Base-by-base conservation (phyloP, 495 filamentous ascomycete species). In the Penicillium silybi region DNA sequence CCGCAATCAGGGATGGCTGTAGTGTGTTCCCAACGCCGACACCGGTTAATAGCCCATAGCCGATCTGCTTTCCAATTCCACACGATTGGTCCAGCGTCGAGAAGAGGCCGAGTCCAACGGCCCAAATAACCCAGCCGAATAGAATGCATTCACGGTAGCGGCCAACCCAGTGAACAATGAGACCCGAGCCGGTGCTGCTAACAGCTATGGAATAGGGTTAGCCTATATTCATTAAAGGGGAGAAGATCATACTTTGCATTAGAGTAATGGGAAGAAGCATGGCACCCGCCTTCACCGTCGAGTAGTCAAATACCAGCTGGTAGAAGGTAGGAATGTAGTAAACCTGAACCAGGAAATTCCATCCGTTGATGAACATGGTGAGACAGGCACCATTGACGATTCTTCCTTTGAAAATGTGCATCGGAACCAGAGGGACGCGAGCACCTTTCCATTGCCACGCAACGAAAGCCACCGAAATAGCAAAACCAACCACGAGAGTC, bases 291-390 rank as follows among this genome's bases (percentile, higher is more conserved):
- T 70, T 74, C 1, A 78, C 73, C 0, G 77, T 69, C 1, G 75
- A 76, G 46, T 80, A 81, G 4, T 65, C 70, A 49, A 78, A 79
- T 1, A 75, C 76, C 48, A 82, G 62, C 56, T 82, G 78, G 50
- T 78, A 82, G 53, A 81, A 81, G 6, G 73, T 74, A 6, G 79
- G 78, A 35, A 81, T 76, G 46, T 80, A 81, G 58, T 80, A 80
- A 2, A 78, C 63, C 56, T 80, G 77, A 1, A 78, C 73, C 27
- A 80, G 55, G 49, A 79, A 78, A 50, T 78, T 78, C 77, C 79
- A 81, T 3, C 77, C 77, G 35, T 78, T 76, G 47, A 81, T 70
- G 37, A 77, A 77, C 75, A 80, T 80, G 18, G 77, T 81, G 15
- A 80, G 48, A 46, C 69, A 78, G 2, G 75, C 74, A 4, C 79